These are phyloP conservation scores for Cucumis cinereus DNA, from an alignment of 306 rosid genomes.

Conservation along the genomic window DNA sequence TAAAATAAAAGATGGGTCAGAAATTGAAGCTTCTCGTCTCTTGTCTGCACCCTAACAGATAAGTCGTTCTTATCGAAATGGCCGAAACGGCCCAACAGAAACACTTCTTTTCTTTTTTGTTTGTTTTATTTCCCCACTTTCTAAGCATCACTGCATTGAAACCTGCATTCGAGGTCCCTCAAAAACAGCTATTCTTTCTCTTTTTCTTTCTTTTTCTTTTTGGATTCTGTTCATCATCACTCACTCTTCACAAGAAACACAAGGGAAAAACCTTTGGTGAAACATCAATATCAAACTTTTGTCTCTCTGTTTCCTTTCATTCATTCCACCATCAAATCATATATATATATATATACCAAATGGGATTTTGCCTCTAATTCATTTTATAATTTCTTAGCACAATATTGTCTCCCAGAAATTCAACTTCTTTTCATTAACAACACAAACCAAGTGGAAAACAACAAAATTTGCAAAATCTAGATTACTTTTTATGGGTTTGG, in stretches of 20 bases:
- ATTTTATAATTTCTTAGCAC: background rate
- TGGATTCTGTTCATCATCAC: background rate
- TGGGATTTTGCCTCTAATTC: background rate
- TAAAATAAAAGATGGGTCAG: no score
- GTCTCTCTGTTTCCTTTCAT: background rate
- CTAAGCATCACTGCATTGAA: constrained; percentile 10
- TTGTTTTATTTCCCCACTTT: constrained; percentile 13
- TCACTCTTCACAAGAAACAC: background rate
- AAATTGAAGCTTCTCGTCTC: constrained; percentile 1
- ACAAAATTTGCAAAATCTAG: constrained; percentile 14
- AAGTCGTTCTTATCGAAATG: background rate
- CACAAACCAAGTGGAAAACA: constrained; percentile 10
- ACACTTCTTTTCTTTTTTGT: constrained; percentile 6
- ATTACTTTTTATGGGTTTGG: constrained; percentile 7
- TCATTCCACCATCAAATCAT: background rate
- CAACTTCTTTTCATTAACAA: constrained; percentile 1
- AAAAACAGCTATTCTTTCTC: constrained; percentile 14
- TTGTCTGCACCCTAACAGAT: background rate
- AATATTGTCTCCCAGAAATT: background rate
- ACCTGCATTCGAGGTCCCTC: constrained; percentile 22
- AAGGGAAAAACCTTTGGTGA: background rate
- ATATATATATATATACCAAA: background rate
- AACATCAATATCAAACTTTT: background rate
- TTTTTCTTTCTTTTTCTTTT: background rate
- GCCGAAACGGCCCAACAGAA: constrained; percentile 3